Conservation (phyloP, 805 yeast genomes). For the Lipomyces kockii region DNA sequence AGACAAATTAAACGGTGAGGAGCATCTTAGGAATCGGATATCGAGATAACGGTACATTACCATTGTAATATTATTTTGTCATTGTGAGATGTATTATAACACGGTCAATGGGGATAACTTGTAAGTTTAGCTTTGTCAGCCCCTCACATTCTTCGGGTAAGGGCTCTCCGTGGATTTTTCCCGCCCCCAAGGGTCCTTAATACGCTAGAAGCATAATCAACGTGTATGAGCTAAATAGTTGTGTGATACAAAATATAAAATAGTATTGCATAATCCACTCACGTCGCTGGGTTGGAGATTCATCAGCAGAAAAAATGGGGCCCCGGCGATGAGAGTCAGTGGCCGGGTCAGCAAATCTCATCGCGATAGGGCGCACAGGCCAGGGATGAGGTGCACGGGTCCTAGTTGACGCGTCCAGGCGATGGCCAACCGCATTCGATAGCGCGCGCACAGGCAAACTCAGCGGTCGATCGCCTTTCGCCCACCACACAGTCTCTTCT, state of each 20-base stretch:
- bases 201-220: neutral
- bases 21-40: neutral
- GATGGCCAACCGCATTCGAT: neutral
- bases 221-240: too few species aligned
- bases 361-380: neutral
- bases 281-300: too few species aligned
- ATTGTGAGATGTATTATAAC: neutral
- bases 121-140: neutral
- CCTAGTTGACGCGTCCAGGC: neutral
- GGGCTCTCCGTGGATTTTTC: neutral
- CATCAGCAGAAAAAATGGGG: too few species aligned
- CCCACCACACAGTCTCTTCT: neutral
- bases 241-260: too few species aligned
- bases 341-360: neutral
- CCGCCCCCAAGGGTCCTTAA: neutral
- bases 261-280: too few species aligned
- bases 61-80: neutral
- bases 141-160: neutral
- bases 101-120: too few species aligned
- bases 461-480: neutral
- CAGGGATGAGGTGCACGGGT: neutral
- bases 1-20: constrained; percentile 21
- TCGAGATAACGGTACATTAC: neutral
- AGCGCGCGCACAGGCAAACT: neutral
- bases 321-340: neutral